Percentiles rank a stretch among this genome's conserved stretches.
Evolutionary conservation across 495 filamentous ascomycete genomes (phyloP).

Genomic region (Aspergillus sparsus): DNA sequence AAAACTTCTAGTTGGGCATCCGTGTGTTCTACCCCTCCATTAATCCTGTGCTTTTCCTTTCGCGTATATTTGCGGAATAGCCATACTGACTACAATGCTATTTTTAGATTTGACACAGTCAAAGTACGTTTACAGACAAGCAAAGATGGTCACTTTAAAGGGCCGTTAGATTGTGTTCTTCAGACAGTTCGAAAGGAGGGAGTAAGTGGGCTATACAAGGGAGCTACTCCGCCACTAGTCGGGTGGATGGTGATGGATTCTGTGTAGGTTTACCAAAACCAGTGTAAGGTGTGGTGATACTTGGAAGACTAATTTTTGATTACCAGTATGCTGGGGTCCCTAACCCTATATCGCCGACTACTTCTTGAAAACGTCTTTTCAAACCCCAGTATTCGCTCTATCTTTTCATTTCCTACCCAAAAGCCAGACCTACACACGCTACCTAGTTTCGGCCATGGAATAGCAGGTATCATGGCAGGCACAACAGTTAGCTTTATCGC

Average conservation of each 20-base stretch:
- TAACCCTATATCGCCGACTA: slow-evolving; percentile 83
- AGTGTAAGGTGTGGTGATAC: not conserved
- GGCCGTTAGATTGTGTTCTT: slow-evolving; percentile 82
- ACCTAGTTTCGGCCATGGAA: slow-evolving; percentile 76
- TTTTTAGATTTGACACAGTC: slow-evolving; percentile 79
- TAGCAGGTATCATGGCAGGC: slow-evolving; percentile 85
- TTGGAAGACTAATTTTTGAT: not conserved
- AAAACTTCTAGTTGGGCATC: slow-evolving; percentile 59
- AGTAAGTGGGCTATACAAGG: slow-evolving; percentile 80
- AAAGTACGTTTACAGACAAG: slow-evolving; percentile 97
- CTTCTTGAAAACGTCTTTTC: slow-evolving; percentile 79
- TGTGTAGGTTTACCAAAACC: slow-evolving; percentile 47
- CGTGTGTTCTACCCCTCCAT: slow-evolving; percentile 43
- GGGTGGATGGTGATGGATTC: slow-evolving; percentile 99
- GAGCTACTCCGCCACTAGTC: slow-evolving; percentile 81
- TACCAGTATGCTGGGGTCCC: slow-evolving; percentile 79
- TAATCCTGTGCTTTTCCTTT: not conserved
- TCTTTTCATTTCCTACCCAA: slow-evolving; percentile 36
- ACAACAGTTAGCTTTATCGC: slow-evolving; percentile 89
- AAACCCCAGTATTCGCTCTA: slow-evolving; percentile 45
- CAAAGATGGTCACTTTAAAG: slow-evolving; percentile 70
- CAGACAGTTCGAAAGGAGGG: slow-evolving; percentile 82
- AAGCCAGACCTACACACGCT: slow-evolving; percentile 50
- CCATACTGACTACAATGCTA: slow-evolving; percentile 12
- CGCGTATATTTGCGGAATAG: not conserved